Evolutionary conservation across 345 rosid genomes (phyloP).

Genomic region (Lepidium didymum): DNA sequence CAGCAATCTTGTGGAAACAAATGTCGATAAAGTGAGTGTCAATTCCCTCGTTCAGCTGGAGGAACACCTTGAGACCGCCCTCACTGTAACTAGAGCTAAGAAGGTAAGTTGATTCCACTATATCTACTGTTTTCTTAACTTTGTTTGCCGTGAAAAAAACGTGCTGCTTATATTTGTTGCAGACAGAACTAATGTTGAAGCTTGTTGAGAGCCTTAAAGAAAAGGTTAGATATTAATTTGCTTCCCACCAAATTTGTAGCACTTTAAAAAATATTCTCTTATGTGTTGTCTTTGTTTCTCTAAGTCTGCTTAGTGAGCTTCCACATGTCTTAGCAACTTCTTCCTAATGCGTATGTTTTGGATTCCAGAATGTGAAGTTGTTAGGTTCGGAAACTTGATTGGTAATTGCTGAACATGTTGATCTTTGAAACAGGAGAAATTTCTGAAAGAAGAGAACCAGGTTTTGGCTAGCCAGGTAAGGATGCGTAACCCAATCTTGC

Average conservation of each 20-base stretch:
- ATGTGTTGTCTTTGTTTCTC: background rate
- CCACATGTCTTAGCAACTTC: background rate
- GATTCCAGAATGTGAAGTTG: background rate
- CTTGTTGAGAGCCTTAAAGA: slow-evolving; percentile 24
- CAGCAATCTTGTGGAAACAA: slow-evolving; percentile 22
- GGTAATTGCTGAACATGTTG: slow-evolving; percentile 1
- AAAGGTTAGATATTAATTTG: slow-evolving; percentile 18
- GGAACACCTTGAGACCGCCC: slow-evolving; percentile 22
- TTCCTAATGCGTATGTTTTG: background rate
- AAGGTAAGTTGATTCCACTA: slow-evolving; percentile 16
- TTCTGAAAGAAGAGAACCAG: slow-evolving; percentile 18
- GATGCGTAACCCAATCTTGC: background rate
- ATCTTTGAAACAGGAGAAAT: slow-evolving; percentile 12
- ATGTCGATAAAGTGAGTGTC: slow-evolving; percentile 4
- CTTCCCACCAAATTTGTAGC: background rate
- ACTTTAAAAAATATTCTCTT: background rate
- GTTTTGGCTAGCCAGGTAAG: slow-evolving; percentile 25
- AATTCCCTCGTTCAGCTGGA: slow-evolving; percentile 21
- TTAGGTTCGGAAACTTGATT: background rate
- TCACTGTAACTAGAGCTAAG: slow-evolving; percentile 26
- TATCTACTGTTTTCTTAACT: background rate
- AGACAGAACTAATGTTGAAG: slow-evolving; percentile 28
- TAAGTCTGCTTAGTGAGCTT: background rate
- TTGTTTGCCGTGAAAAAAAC: background rate
- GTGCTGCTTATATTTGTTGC: slow-evolving; percentile 1